Evolutionary conservation across 2,329 filamentous ascomycete genomes (phyloP), one percentile per base, ranked within the genome.

Genomic region (Colletotrichum horii): DNA sequence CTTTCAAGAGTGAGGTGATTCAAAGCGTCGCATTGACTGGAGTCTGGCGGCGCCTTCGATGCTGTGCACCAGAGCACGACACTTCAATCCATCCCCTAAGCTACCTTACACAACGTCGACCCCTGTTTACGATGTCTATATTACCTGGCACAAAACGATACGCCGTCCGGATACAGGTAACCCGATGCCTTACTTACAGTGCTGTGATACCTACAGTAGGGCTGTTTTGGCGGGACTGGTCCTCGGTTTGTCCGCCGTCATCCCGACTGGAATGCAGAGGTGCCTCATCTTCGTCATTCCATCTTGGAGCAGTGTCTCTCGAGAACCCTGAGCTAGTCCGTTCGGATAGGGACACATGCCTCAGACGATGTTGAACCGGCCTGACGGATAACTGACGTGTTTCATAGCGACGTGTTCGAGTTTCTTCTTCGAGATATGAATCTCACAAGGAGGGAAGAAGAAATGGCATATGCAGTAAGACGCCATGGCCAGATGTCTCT

Each of bases 401-500:
- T 64, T 73, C 69, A 68, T 38, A 26, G 24, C 19, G 38, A 43
- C 38, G 9, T 68, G 38, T 75, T 73, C 56, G 62, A 67, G n/a
- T 75, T 73, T 62, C 73, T 75, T 73, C 43, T 74, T 43, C 36
- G 12, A 60, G 52, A 55, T 48, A 36, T 32, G 34, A 26, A 32
- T 68, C 56, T 58, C 56, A 73, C 24, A 28, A 43, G 38, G 22
- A 52, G 24, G 32, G 61, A 73, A 75, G 56, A 73, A 68, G 69
- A 56, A 75, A 68, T 66, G 72, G 15, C 62, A 72, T 58, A 32
- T 75, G 72, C 34, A 67, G 68, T 62, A 62, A 75, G 73, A 67
- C 70, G 19, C 62, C 62, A 73, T 72, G 55, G 62, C 48, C 55
- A 56, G 62, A 73, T 75, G 73, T 75, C 69, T 75, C 69, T 72